Conservation (phyloP, 805 yeast species). For the Saccharomycopsis sp. region DNA sequence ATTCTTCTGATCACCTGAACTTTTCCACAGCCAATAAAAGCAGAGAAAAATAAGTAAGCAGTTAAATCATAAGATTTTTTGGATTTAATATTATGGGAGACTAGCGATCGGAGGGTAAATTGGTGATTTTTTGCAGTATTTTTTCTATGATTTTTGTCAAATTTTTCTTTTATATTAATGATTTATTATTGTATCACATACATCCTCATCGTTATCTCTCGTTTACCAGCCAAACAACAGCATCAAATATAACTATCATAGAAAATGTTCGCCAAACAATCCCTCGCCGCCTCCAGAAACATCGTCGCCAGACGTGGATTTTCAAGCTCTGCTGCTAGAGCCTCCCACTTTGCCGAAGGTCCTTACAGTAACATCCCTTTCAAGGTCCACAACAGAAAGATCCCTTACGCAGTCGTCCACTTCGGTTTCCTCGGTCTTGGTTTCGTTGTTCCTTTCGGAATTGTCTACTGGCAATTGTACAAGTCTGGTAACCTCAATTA, state of each 20-base stretch:
- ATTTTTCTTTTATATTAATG: not conserved
- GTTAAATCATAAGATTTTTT: not conserved
- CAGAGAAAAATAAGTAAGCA: slow-evolving; percentile 4
- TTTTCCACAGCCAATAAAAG: slow-evolving; percentile 3
- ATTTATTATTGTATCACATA: not conserved
- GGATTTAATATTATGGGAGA: not conserved
- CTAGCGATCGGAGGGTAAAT: not conserved
- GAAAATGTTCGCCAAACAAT: slow-evolving; percentile 30
- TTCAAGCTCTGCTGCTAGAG: slow-evolving; percentile 44
- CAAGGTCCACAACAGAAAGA: slow-evolving; percentile 86
- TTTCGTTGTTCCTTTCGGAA: slow-evolving; percentile 70
- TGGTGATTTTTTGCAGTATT: not conserved
- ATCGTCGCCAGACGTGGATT: slow-evolving; percentile 40
- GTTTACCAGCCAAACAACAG: not conserved
- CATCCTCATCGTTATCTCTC: not conserved
- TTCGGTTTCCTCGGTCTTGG: slow-evolving; percentile 72
- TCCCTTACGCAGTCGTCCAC: slow-evolving; percentile 80
- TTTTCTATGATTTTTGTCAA: not conserved
- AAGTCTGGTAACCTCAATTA: slow-evolving; percentile 55
- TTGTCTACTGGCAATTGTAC: slow-evolving; percentile 75
- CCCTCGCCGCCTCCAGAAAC: slow-evolving; percentile 27
- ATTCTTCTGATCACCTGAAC: slow-evolving; percentile 3
- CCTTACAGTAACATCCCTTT: slow-evolving; percentile 91
- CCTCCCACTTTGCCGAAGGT: slow-evolving; percentile 66
- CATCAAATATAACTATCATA: not conserved